These are phyloP conservation scores for Myriosclerotinia duriaeana DNA, from an alignment of 2,329 filamentous ascomycete species.

Conservation along the genomic window DNA sequence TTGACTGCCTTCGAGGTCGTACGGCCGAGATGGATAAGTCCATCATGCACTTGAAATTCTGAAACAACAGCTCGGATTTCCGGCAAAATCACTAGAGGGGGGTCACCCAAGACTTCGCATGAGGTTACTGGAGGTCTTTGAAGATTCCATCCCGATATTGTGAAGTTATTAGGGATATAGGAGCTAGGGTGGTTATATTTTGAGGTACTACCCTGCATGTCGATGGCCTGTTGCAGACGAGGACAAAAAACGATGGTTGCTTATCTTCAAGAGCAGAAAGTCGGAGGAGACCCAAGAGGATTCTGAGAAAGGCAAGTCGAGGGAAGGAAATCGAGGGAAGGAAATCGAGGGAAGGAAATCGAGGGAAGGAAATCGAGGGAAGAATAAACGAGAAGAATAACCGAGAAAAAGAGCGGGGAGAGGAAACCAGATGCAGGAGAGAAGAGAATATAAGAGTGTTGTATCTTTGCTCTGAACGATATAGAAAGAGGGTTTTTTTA, in stretches of 20 bases:
- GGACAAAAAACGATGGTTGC: no score
- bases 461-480: neutral
- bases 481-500: neutral
- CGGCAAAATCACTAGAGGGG: neutral
- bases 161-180: conserved; percentile 13
- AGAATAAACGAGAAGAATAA: no score
- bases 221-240: neutral
- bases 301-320: neutral
- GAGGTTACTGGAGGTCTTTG: neutral
- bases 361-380: no score
- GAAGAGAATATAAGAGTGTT: neutral
- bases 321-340: no score
- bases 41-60: neutral
- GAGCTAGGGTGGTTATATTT: neutral
- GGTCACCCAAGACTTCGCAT: neutral
- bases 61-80: conserved; percentile 3
- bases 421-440: neutral
- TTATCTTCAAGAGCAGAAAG: neutral
- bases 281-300: neutral
- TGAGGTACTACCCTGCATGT: neutral
- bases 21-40: neutral
- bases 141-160: neutral
- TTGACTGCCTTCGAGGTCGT: neutral
- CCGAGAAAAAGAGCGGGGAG: neutral
- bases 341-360: neutral